These are phyloP conservation scores for Linum lewisii DNA, from an alignment of 345 rosid genomes.

Conservation along the genomic window DNA sequence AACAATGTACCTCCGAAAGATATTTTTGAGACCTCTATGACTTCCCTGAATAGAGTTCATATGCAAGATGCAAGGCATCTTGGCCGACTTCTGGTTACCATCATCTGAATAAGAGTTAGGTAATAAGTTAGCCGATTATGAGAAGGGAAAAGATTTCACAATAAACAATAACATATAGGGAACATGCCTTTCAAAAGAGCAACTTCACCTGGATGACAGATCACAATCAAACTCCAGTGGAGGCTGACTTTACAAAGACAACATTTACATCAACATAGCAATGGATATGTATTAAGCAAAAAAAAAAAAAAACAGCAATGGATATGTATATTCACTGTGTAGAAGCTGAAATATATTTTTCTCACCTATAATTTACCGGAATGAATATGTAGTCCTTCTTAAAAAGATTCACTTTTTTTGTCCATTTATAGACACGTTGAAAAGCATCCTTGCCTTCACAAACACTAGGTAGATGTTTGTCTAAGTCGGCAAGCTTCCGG, in stretches of 20 bases:
- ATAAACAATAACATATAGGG: neutral
- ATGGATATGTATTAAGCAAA: neutral
- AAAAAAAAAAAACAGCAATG: conserved; percentile 11
- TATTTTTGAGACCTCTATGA: conserved; percentile 3
- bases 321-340: conserved; percentile 1
- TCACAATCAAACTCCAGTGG: conserved; percentile 67
- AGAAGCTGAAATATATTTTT: neutral
- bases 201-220: conserved; percentile 4
- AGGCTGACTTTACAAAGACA: conserved; percentile 50
- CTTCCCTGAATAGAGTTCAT: conserved; percentile 7
- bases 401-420: conserved; percentile 85
- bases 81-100: neutral
- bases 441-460: conserved; percentile 94
- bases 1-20: neutral
- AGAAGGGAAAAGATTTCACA: neutral
- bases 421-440: conserved; percentile 91
- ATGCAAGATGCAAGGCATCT: conserved; percentile 4
- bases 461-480: conserved; percentile 94
- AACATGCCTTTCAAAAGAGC: neutral
- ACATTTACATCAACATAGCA: conserved; percentile 15
- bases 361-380: conserved; percentile 91
- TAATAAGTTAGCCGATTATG: neutral
- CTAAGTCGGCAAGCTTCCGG: conserved; percentile 95
- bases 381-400: conserved; percentile 86
- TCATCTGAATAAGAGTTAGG: neutral